Evolutionary conservation across 176 grass and related monocot genomes (phyloP), one percentile per base, ranked within the genome.

Genomic region (Canna indica): DNA sequence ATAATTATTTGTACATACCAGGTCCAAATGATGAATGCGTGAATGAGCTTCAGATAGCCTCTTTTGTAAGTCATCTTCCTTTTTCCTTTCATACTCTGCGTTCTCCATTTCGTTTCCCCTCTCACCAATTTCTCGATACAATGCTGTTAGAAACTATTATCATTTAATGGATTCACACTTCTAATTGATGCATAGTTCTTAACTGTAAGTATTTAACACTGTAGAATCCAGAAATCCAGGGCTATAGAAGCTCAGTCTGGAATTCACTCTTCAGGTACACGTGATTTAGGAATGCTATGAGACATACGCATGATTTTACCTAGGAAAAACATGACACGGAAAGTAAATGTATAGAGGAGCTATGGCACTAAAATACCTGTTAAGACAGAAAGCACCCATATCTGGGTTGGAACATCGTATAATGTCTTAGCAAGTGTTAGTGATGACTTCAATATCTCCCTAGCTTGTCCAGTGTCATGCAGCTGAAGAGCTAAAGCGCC

Each of bases 321-420:
- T 60, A 60, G 28, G 58, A 17, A 60, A 60, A 60, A 60, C 12
- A 14, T 31, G 28, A 12, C 14, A 30, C 5, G 31, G 26, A 27
- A 16, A 7, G 28, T 0, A 31, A 1, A 24, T 18, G 2, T 1
- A 65, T 20, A 36, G 63, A 66, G 1, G 35, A 14, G 35, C 62
- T 14, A 25, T 38, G 25, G 5, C 0, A 66, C 20, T 32, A 4
- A 25, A 22, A 8, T 66, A 77, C 75, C 93, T 82, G 93, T 92
- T 59, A 97, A 83, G 83, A 97, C 78, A 71, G 93, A 97, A 69
- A 97, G 83, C 47, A 97, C 83, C 93, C 93, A 97, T 35, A 97
- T 97, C 67, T 97, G 93, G 59, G 93, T 90, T 71, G 93, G 93
- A 82, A 97, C 79, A 44, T 96, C 93, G 87, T 90, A 91, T n/a